Evolutionary conservation across 2,329 filamentous ascomycete genomes (phyloP).

Genomic region (Nectriaceae sp.): DNA sequence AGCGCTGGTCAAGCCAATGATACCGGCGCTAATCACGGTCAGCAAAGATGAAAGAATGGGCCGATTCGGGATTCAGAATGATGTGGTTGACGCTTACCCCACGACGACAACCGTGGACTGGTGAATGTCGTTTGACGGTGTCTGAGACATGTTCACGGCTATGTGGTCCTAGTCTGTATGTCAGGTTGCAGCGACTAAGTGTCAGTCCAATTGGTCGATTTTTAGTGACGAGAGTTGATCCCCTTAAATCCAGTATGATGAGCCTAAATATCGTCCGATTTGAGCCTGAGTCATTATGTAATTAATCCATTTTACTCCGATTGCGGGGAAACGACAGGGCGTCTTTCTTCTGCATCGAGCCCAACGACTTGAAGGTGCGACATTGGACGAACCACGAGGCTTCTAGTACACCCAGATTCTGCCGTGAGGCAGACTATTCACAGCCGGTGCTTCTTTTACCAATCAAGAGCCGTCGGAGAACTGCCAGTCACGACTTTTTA

Average conservation of each 20-base stretch:
- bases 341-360: too few species aligned
- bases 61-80: neutral
- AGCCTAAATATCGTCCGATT: neutral
- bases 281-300: conserved; percentile 1
- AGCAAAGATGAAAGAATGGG: neutral
- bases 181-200: too few species aligned
- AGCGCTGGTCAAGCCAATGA: conserved; percentile 53
- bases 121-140: neutral
- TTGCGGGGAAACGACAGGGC: neutral
- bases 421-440: too few species aligned
- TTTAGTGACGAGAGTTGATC: neutral
- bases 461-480: too few species aligned
- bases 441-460: too few species aligned
- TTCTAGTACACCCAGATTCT: too few species aligned
- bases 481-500: too few species aligned
- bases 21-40: conserved; percentile 46
- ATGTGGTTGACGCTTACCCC: conserved; percentile 20
- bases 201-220: too few species aligned
- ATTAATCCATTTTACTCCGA: neutral
- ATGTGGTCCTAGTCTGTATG: neutral
- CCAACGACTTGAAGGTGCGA: too few species aligned
- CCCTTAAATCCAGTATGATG: neutral
- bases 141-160: neutral
- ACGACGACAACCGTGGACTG: conserved; percentile 28
- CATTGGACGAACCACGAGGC: too few species aligned